Conservation (phyloP, 2,329 filamentous ascomycete species). For the Botrytis byssoidea region DNA sequence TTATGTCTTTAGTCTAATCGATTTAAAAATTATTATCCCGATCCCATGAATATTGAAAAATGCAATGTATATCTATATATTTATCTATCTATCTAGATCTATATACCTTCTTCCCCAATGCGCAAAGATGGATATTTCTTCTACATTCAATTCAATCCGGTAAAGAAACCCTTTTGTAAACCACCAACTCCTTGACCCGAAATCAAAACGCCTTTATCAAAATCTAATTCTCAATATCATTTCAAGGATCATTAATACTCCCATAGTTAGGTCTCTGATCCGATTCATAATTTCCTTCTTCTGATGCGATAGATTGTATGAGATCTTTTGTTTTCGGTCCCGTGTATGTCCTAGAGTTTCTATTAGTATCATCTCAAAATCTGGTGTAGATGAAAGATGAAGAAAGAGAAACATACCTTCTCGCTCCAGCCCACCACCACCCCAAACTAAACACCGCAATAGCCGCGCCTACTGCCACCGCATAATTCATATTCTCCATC, state of each 20-base stretch:
- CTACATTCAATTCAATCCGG: too few relatives aligned
- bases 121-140: neutral
- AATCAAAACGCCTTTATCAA: neutral
- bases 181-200: neutral
- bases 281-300: conserved; percentile 15
- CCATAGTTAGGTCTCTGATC: conserved; percentile 1
- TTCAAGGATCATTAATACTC: neutral
- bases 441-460: conserved; percentile 50
- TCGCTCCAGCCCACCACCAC: conserved; percentile 45
- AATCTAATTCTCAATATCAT: neutral
- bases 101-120: neutral
- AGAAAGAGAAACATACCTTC: conserved; percentile 24
- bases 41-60: neutral
- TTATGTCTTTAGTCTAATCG: neutral
- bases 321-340: conserved; percentile 22
- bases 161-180: neutral
- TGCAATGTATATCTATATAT: too few relatives aligned
- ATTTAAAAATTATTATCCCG: neutral
- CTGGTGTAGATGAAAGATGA: too few relatives aligned
- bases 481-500: conserved; percentile 52
- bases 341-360: conserved; percentile 1
- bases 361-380: neutral
- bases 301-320: conserved; percentile 5
- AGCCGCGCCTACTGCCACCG: conserved; percentile 46
- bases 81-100: neutral